Evolutionary conservation across 305 asterid species (phyloP).

Genomic region (Solanum chacoense): DNA sequence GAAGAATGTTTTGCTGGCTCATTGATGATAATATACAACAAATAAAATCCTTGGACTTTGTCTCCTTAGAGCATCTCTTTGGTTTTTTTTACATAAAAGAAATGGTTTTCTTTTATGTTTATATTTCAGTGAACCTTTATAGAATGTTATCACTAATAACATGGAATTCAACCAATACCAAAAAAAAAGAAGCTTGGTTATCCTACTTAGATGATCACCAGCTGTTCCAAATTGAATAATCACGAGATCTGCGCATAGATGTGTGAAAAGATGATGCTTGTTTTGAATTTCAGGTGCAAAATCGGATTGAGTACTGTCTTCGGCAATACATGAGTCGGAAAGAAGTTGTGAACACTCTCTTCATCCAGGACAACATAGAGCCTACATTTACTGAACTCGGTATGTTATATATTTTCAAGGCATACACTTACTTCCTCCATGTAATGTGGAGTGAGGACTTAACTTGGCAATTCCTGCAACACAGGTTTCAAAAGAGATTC

Average conservation of each 20-base stretch:
- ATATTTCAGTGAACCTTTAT: background rate
- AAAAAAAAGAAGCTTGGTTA: background rate
- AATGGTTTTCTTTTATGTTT: background rate
- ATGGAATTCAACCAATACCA: background rate
- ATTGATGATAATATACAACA: background rate
- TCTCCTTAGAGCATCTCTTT: background rate
- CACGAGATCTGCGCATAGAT: background rate
- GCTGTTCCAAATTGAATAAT: background rate
- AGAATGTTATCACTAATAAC: background rate
- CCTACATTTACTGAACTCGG: constrained; percentile 36
- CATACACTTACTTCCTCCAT: background rate
- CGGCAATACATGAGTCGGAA: constrained; percentile 28
- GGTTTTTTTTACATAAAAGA: background rate
- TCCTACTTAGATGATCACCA: background rate
- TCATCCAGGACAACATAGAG: constrained; percentile 18
- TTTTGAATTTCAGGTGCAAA: constrained; percentile 32
- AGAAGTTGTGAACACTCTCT: constrained; percentile 25
- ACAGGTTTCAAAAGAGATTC: background rate
- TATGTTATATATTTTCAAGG: constrained; percentile 6
- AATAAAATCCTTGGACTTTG: background rate
- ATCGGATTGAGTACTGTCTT: constrained; percentile 36
- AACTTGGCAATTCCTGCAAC: background rate
- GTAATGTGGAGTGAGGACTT: background rate
- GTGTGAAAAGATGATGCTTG: background rate
- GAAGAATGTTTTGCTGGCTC: background rate